Evolutionary conservation across 2,329 filamentous ascomycete species (phyloP).

Genomic region (Hawksworthiomyces lignivorus): DNA sequence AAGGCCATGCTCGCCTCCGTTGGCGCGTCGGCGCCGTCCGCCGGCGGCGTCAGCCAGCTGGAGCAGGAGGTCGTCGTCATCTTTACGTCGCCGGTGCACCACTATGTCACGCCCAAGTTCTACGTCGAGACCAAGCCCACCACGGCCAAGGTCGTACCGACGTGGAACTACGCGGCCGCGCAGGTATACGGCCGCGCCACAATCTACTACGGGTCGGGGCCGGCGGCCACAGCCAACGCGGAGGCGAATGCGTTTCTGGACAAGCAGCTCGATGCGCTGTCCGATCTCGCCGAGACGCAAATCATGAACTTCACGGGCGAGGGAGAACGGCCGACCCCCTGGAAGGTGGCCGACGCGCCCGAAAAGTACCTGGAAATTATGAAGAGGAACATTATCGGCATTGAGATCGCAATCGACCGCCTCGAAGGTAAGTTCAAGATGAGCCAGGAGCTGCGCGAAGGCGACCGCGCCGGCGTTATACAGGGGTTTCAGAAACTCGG

Average conservation of each 20-base stretch:
- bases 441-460: constrained; percentile 51
- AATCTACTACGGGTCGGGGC: constrained; percentile 43
- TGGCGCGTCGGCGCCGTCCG: constrained; percentile 7
- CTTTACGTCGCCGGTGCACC: constrained; percentile 50
- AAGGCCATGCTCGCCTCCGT: constrained; percentile 50
- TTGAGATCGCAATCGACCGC: constrained; percentile 48
- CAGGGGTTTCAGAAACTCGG: constrained; percentile 41
- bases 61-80: constrained; percentile 53
- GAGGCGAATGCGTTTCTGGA: constrained; percentile 41
- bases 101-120: constrained; percentile 63
- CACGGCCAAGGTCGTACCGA: constrained; percentile 60
- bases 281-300: constrained; percentile 36
- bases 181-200: constrained; percentile 54
- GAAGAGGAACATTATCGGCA: constrained; percentile 52
- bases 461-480: constrained; percentile 49
- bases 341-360: constrained; percentile 52
- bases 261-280: constrained; percentile 44
- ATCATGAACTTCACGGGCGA: constrained; percentile 49
- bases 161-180: constrained; percentile 62
- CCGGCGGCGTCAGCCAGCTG: constrained; percentile 17
- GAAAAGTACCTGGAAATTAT: constrained; percentile 47
- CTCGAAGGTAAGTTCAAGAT: constrained; percentile 59
- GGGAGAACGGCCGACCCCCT: constrained; percentile 29
- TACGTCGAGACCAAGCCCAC: constrained; percentile 57
- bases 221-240: constrained; percentile 21